Evolutionary conservation across 352 stramenopile species (phyloP), one percentile per base, ranked within the genome.

Genomic region (Pythium vanterpoolii): DNA sequence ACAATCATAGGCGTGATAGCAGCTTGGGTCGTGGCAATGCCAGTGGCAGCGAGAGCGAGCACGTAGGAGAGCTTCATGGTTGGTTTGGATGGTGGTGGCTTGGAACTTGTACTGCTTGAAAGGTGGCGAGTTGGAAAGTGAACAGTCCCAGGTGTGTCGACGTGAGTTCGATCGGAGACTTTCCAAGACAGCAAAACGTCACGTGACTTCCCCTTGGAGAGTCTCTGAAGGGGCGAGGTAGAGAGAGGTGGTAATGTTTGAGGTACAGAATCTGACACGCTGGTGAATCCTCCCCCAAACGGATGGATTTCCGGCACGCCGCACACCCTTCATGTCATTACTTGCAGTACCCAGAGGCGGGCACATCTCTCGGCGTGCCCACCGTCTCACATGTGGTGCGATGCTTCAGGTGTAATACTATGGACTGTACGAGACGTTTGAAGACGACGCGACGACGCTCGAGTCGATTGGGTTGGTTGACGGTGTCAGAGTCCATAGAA

Each of bases 1-100:
- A 60, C 30, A 34, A 64, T 59, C 27, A 54, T 28, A 21, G 57
- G 57, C 43, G 46, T 45, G 47, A 64, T 46, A 34, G 44, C 45
- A 4, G 23, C 42, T 31, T 53, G 44, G 16, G 24, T 45, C 23
- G n/a, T 34, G 43, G 55, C 55, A 34, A 55, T 4, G 31, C 48
- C 43, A 7, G 43, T 24, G 31, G 55, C 55, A 24, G 43, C 55
- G 33, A 55, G 11, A 5, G 55, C 27, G 45, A 62, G 55, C 11
- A 53, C 42, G 42, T 38, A 14, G n/a, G 43, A 26, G 44, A 55
- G 23, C 55, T 62, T 45, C 55, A 62, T 62, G 30, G 28, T 34
- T 2, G 31, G 16, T 14, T 38, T 38, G 31, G 16, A 5, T n/a
- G n/a, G n/a, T n/a, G n/a, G n/a, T n/a, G 4, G 2, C 6, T 36